phyloP scores from a whole-genome alignment of 140 eudicot genomes.

The Oenanthe javanica region DNA sequence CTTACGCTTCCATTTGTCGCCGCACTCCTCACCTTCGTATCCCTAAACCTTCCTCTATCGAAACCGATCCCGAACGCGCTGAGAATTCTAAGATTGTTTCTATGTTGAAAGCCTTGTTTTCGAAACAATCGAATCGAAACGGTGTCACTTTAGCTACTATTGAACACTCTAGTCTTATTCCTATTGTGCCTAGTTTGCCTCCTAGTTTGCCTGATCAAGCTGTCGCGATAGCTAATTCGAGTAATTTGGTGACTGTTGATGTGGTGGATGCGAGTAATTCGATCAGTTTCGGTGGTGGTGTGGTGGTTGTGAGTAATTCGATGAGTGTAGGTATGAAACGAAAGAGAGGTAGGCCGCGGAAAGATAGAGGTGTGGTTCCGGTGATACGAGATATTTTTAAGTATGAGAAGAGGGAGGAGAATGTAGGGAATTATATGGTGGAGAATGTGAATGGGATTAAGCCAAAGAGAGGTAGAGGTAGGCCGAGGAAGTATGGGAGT shows the following conservation, averaged over 20 bases:
- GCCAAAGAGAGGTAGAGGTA: constrained; percentile 32
- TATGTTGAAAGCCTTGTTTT: constrained; percentile 43
- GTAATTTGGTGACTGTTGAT: neutral
- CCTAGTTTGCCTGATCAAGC: constrained; percentile 2
- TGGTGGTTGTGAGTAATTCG: neutral
- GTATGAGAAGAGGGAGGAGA: constrained; percentile 8
- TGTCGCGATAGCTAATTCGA: neutral
- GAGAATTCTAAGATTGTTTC: constrained; percentile 47
- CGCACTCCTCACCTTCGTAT: constrained; percentile 42
- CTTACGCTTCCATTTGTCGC: constrained; percentile 34
- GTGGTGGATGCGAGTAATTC: neutral
- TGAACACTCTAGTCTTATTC: neutral
- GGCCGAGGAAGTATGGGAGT: constrained; percentile 18
- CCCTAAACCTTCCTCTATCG: constrained; percentile 10
- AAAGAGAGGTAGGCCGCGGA: constrained; percentile 41
- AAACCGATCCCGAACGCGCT: constrained; percentile 41
- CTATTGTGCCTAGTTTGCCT: neutral
- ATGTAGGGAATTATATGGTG: neutral
- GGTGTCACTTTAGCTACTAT: neutral
- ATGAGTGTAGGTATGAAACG: constrained; percentile 10
- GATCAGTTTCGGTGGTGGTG: neutral
- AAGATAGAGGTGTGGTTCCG: constrained; percentile 16
- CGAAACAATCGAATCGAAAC: neutral
- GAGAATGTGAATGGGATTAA: neutral
- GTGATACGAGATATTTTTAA: constrained; percentile 7